Percentiles rank a stretch among this genome's conserved stretches.
Conservation (phyloP, 208 protist species). For the Leishmania aethiopica region DNA sequence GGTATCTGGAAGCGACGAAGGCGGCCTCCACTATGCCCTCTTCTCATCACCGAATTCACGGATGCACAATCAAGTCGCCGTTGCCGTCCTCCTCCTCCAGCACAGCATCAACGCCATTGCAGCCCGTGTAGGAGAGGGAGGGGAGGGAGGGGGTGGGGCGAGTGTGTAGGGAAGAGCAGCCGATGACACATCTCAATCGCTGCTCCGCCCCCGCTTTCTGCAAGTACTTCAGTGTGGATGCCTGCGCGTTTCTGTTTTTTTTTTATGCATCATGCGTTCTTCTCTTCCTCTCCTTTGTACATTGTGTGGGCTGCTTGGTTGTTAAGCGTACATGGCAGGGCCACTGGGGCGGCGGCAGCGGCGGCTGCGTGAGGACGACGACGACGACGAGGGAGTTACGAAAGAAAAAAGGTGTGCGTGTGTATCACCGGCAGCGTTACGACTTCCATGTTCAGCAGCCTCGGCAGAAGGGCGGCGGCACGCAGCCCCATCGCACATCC, state of each 20-base stretch:
- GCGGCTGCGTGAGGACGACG: not conserved
- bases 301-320: not conserved
- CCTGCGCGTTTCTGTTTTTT: not conserved
- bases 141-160: not conserved
- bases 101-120: not conserved
- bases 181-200: too few species aligned
- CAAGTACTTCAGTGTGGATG: slow-evolving; percentile 1
- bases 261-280: not conserved
- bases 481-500: not conserved
- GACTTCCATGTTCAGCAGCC: too few species aligned
- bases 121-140: not conserved
- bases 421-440: too few species aligned
- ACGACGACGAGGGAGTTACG: too few species aligned
- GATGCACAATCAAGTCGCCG: not conserved
- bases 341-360: too few species aligned
- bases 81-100: not conserved
- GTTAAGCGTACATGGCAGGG: too few species aligned
- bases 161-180: not conserved
- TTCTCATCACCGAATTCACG: not conserved
- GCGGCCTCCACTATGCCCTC: not conserved
- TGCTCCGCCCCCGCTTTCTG: not conserved
- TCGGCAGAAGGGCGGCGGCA: not conserved
- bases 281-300: not conserved
- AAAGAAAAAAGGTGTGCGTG: too few species aligned
- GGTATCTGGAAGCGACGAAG: not conserved